Percentiles rank a stretch among this genome's conserved stretches.
Evolutionary conservation across 108 stramenopile genomes (phyloP).

Genomic region (Cyclotella distinguenda): DNA sequence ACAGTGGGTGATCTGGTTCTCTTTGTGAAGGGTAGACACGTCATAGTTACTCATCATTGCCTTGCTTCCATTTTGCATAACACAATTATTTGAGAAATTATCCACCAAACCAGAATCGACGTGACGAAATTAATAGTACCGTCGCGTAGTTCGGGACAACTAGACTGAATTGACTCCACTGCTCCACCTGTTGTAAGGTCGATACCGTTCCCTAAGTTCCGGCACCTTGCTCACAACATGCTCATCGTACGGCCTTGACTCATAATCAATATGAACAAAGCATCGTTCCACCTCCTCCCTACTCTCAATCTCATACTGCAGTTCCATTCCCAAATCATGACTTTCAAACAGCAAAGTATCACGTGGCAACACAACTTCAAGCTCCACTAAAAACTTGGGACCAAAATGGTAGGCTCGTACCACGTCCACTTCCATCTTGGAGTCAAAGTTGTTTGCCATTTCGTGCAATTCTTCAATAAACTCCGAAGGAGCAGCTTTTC

Average conservation of each 20-base stretch:
- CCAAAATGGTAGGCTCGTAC: conserved; percentile 94
- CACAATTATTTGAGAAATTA: too few species aligned
- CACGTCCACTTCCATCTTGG: conserved; percentile 73
- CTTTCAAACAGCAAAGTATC: conserved; percentile 77
- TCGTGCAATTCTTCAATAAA: conserved; percentile 85
- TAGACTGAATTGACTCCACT: conserved; percentile 20
- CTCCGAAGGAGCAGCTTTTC: conserved; percentile 83
- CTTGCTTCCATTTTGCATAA: too few species aligned
- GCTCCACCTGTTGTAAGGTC: conserved; percentile 38
- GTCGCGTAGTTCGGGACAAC: neutral
- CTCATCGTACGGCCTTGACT: conserved; percentile 88
- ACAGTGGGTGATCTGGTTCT: too few species aligned
- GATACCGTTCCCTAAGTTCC: conserved; percentile 75
- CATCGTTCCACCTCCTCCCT: conserved; percentile 91
- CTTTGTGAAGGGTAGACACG: too few species aligned
- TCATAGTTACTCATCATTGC: too few species aligned
- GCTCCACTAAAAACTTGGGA: conserved; percentile 91
- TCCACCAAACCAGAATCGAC: too few species aligned
- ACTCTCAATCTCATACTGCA: conserved; percentile 93
- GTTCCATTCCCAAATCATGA: conserved; percentile 94
- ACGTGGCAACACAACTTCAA: conserved; percentile 89
- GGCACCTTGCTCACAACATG: conserved; percentile 90
- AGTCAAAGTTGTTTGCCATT: conserved; percentile 78
- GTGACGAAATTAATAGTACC: too few species aligned
- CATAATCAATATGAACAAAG: conserved; percentile 96